A percentile compares a stretch with the other conserved stretches of the same genome.
Evolutionary conservation across 2,329 filamentous ascomycete genomes (phyloP).

Genomic region (Fusarium armeniacum): DNA sequence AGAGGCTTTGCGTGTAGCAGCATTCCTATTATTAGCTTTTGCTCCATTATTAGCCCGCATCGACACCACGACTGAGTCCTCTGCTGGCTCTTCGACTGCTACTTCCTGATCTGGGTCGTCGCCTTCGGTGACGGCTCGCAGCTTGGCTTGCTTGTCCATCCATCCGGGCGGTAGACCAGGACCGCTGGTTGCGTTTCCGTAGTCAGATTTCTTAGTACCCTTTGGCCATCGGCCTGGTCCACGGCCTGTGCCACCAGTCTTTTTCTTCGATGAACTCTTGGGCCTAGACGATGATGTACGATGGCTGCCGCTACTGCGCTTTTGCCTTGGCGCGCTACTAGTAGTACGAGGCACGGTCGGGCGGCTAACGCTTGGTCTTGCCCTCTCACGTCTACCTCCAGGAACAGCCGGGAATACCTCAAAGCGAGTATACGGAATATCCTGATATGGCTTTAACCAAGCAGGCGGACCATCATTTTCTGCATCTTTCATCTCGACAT

Average conservation of each 20-base stretch:
- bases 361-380: conserved; percentile 59
- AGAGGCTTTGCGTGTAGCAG: conserved; percentile 25
- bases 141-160: conserved; percentile 54
- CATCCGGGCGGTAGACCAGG: conserved; percentile 73
- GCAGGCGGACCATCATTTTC: conserved; percentile 50
- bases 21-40: conserved; percentile 40
- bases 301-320: conserved; percentile 54
- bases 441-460: conserved; percentile 65
- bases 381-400: conserved; percentile 62
- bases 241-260: conserved; percentile 73
- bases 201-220: conserved; percentile 77
- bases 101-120: conserved; percentile 31
- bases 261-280: conserved; percentile 59
- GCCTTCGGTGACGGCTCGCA: conserved; percentile 36
- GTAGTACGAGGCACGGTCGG: conserved; percentile 55
- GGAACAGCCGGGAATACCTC: conserved; percentile 80
- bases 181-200: conserved; percentile 75
- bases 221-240: conserved; percentile 77
- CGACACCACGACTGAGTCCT: conserved; percentile 55
- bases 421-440: conserved; percentile 79
- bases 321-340: conserved; percentile 57
- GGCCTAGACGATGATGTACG: conserved; percentile 55
- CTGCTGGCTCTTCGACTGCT: conserved; percentile 43
- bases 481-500: conserved; percentile 50
- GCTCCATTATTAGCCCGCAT: conserved; percentile 44